Evolutionary conservation across 2,329 filamentous ascomycete species (phyloP), one percentile per base, ranked within the genome.

Genomic region (Epicoccum nigrum): DNA sequence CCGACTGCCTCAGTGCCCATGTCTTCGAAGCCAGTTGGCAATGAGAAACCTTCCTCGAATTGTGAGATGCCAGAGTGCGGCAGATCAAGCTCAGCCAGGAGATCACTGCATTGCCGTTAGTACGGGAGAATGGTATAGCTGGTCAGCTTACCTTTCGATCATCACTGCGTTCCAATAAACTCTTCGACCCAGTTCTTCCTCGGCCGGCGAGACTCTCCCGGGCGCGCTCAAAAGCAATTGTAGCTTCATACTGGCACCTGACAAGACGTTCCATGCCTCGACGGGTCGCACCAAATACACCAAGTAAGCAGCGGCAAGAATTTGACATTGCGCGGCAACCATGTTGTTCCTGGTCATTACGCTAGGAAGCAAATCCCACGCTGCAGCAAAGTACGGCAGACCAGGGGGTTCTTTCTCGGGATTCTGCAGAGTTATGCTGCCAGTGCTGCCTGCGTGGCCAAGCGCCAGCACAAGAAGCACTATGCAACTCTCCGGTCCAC

Each of bases 101-200:
- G 79, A 67, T 93, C 89, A 65, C 73, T 73, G 38, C 6, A 32
- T 6, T 7, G 16, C 7, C 15, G 23, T 59, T 15, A 59, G 56
- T 27, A 42, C 4, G 16, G 12, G 9, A 2, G 27, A 7, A 4
- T 7, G 9, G 6, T 7, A 19, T n/a, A n/a, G 16, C 12, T 20
- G 16, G 4, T 12, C 21, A 21, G 47, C 59, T 50, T 42, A 69
- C 65, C 75, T 92, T 72, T 93, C 89, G 52, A 91, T 90, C 42
- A 93, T 82, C 2, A 92, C 77, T 2, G 89, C 81, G 62, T 94
- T 93, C 90, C 90, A 94, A 75, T 91, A 94, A 12, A 93, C 87
- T 40, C 90, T 81, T 71, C 91, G 88, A 39, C 85, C 85, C 23
- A 93, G 73, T 68, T 92, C 89, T 62, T 85, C 82, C 67, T 90